Percentiles rank a stretch among this genome's conserved stretches.
phyloP scores from a whole-genome alignment of 1,139 yeast species.

The Pichia sp. region DNA sequence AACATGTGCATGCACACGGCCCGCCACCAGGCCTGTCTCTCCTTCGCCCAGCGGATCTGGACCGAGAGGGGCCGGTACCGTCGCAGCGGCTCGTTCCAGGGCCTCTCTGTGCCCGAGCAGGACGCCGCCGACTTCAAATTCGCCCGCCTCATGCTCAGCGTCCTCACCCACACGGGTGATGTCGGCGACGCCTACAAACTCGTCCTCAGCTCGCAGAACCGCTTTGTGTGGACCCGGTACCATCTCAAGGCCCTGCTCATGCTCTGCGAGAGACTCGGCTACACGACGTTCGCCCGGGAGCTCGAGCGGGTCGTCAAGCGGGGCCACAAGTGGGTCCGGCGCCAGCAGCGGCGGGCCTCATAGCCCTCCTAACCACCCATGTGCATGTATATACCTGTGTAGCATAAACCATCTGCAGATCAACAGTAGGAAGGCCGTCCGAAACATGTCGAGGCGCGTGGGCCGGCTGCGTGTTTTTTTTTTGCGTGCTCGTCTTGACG shows the following conservation, averaged over 20 bases:
- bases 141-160: constrained; percentile 59
- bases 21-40: constrained; percentile 45
- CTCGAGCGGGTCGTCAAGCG: constrained; percentile 23
- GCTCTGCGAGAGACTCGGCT: constrained; percentile 48
- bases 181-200: constrained; percentile 69
- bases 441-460: too few relatives aligned
- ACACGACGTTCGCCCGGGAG: constrained; percentile 20
- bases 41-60: constrained; percentile 67
- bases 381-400: not conserved
- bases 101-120: constrained; percentile 37
- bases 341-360: constrained; percentile 1
- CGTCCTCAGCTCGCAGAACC: constrained; percentile 59
- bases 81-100: constrained; percentile 46
- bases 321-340: constrained; percentile 16
- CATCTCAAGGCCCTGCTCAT: constrained; percentile 46
- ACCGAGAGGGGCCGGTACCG: constrained; percentile 71
- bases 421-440: too few relatives aligned
- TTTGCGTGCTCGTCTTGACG: too few relatives aligned
- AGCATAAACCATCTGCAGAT: too few relatives aligned
- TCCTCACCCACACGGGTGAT: constrained; percentile 48
- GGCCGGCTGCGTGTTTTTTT: too few relatives aligned
- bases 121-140: constrained; percentile 58
- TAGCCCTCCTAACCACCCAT: too few relatives aligned
- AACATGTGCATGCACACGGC: constrained; percentile 65
- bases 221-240: constrained; percentile 68